Evolutionary conservation across 148 eudicot species (phyloP).

Genomic region (Camellia sinensis): DNA sequence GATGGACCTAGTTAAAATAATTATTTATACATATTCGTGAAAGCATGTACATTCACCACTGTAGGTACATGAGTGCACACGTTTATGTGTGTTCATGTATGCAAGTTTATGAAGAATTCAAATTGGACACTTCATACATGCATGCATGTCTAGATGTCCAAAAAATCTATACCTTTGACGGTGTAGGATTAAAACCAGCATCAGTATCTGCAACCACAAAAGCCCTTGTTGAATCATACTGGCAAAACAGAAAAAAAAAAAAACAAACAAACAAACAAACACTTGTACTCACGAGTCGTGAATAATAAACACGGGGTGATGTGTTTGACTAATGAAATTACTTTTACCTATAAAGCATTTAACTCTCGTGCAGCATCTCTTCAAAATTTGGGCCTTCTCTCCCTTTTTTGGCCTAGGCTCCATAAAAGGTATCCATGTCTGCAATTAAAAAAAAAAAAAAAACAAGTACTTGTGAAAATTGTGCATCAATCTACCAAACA

Average conservation of each 20-base stretch:
- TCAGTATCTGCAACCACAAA: slow-evolving; percentile 62
- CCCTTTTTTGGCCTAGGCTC: slow-evolving; percentile 51
- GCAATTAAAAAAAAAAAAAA: slow-evolving; percentile 1
- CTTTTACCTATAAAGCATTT: slow-evolving; percentile 80
- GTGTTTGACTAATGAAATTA: background rate
- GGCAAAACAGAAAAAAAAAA: background rate
- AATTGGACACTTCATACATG: background rate
- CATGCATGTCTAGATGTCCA: background rate
- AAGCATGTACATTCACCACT: background rate
- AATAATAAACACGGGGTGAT: background rate
- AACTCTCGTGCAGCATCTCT: slow-evolving; percentile 52
- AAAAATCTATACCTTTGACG: slow-evolving; percentile 55
- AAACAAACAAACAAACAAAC: too few species aligned
- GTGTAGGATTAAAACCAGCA: slow-evolving; percentile 76
- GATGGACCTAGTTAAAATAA: background rate
- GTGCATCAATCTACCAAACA: background rate
- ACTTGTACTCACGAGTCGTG: background rate
- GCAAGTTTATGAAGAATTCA: background rate
- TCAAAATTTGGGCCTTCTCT: slow-evolving; percentile 43
- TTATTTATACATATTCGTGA: background rate
- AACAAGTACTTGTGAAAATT: background rate
- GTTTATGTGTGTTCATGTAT: background rate
- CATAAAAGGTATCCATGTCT: slow-evolving; percentile 78
- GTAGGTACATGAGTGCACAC: too few species aligned
- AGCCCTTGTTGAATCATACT: slow-evolving; percentile 4